phyloP scores from a whole-genome alignment of 1,284 basidiomycete species.

The Trichosporon sp. region DNA sequence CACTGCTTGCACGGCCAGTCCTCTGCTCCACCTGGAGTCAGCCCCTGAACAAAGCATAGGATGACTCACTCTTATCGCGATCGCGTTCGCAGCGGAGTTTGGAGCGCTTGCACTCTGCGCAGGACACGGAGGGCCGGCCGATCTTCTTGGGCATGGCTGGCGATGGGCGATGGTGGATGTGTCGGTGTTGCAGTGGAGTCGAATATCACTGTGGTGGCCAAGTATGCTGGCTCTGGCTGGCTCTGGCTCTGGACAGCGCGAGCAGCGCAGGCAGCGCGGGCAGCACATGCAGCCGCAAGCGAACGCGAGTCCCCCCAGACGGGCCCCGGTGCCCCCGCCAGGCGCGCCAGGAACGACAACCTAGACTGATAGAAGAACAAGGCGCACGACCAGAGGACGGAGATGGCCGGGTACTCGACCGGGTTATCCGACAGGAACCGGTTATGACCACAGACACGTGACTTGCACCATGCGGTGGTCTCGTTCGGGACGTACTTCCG shows the following conservation, averaged over 20 bases:
- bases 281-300: background rate
- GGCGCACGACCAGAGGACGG: background rate
- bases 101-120: slow-evolving; percentile 18
- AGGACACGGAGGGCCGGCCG: slow-evolving; percentile 14
- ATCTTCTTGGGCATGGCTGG: slow-evolving; percentile 16
- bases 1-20: slow-evolving; percentile 17
- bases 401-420: background rate
- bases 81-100: slow-evolving; percentile 14
- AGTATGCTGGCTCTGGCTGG: background rate
- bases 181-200: background rate
- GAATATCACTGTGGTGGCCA: background rate
- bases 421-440: slow-evolving; percentile 14
- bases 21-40: slow-evolving; percentile 9
- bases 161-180: background rate
- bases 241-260: too few relatives aligned
- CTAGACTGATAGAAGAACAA: background rate
- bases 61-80: slow-evolving; percentile 1
- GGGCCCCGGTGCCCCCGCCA: background rate
- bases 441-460: background rate
- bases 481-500: background rate
- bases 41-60: background rate
- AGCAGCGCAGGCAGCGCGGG: too few relatives aligned
- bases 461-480: background rate
- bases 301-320: background rate
- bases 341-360: background rate